These are phyloP conservation scores for Aspergillus pseudonomiae DNA, from an alignment of 2,329 filamentous ascomycete species.

Conservation along the genomic window DNA sequence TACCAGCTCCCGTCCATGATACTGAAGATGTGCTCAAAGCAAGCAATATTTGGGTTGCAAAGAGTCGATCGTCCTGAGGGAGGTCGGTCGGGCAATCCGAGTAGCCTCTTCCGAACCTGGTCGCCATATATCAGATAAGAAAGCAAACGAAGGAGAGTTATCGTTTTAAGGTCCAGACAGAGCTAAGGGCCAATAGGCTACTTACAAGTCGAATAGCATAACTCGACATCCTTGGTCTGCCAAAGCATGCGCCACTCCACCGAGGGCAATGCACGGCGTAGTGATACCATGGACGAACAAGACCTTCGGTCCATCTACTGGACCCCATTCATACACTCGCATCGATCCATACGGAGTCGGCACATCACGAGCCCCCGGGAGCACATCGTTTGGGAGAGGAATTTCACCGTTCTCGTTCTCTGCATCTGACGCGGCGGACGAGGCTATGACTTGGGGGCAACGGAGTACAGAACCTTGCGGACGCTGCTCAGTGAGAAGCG, in stretches of 20 bases:
- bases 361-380: slow-evolving; percentile 67
- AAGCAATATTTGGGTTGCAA: slow-evolving; percentile 71
- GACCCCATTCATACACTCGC: slow-evolving; percentile 80
- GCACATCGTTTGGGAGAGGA: slow-evolving; percentile 69
- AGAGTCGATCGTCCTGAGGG: slow-evolving; percentile 73
- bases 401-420: slow-evolving; percentile 46
- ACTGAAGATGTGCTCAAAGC: slow-evolving; percentile 71
- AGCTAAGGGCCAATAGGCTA: background rate
- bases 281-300: slow-evolving; percentile 80
- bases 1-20: slow-evolving; percentile 60
- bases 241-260: slow-evolving; percentile 66
- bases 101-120: slow-evolving; percentile 68
- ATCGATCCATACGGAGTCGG: slow-evolving; percentile 65
- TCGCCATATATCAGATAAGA: slow-evolving; percentile 6
- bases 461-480: slow-evolving; percentile 25
- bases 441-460: slow-evolving; percentile 41
- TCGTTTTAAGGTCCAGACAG: background rate
- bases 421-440: slow-evolving; percentile 33
- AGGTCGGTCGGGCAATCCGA: slow-evolving; percentile 69
- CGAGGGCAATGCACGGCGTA: slow-evolving; percentile 73
- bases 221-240: slow-evolving; percentile 71
- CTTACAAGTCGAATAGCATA: slow-evolving; percentile 70
- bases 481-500: slow-evolving; percentile 26
- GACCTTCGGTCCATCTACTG: slow-evolving; percentile 69
- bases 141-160: background rate